Conservation (phyloP, 1,139 yeast genomes). For the Taiozyma onychis region DNA sequence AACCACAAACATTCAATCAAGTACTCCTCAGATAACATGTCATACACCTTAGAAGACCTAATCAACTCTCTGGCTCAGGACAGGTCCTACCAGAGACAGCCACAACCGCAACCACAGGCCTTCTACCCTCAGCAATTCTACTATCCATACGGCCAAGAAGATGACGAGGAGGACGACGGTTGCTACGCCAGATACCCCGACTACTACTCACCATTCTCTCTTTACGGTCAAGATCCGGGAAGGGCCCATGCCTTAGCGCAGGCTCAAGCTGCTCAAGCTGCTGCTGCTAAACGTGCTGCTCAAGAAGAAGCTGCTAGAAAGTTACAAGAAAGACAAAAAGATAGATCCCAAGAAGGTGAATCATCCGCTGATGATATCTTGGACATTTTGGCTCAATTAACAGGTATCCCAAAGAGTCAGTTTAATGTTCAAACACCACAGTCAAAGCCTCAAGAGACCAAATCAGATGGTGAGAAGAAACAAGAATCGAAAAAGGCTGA, state of each 20-base stretch:
- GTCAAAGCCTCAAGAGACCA: background rate
- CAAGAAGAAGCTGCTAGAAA: background rate
- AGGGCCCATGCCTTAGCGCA: background rate
- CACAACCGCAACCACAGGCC: slow-evolving; percentile 5
- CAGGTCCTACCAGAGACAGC: slow-evolving; percentile 1
- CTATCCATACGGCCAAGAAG: background rate
- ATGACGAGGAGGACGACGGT: slow-evolving; percentile 5
- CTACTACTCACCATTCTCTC: background rate
- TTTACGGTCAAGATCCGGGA: background rate
- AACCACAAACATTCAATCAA: background rate
- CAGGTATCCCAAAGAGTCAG: slow-evolving; percentile 2
- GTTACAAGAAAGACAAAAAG: background rate
- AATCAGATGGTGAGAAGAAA: background rate
- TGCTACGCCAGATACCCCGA: slow-evolving; percentile 5
- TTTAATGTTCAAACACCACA: background rate
- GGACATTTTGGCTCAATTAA: slow-evolving; percentile 4
- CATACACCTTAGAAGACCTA: slow-evolving; percentile 15
- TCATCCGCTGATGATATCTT: slow-evolving; percentile 3
- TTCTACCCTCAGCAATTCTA: background rate
- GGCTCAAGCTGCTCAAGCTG: background rate
- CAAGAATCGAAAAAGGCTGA: background rate
- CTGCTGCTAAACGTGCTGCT: background rate
- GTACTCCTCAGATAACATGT: background rate
- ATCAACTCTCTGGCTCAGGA: slow-evolving; percentile 13
- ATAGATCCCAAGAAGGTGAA: background rate